A percentile compares a stretch with the other conserved stretches of the same genome.
Evolutionary conservation across 306 rosid genomes (phyloP).

Genomic region (Cucurbita maxima): DNA sequence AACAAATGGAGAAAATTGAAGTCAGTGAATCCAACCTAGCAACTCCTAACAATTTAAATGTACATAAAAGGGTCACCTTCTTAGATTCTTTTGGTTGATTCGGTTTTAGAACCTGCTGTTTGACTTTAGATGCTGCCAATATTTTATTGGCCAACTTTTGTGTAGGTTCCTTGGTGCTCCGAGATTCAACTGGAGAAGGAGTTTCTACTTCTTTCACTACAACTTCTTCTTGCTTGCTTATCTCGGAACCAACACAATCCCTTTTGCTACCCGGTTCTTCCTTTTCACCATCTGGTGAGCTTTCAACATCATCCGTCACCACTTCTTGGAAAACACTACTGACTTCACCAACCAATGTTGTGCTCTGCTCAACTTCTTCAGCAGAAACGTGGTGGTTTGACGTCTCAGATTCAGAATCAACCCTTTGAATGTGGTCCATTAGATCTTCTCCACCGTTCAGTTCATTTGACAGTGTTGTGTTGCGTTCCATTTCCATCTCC

Average conservation of each 20-base stretch:
- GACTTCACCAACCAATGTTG: conserved; percentile 17
- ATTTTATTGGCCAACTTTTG: conserved; percentile 21
- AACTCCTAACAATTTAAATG: background rate
- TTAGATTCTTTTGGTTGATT: conserved; percentile 28
- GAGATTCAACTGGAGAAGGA: conserved; percentile 20
- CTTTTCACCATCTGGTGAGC: conserved; percentile 18
- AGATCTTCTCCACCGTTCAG: conserved; percentile 38
- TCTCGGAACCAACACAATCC: conserved; percentile 16
- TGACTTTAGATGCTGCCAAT: conserved; percentile 27
- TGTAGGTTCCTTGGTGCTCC: conserved; percentile 27
- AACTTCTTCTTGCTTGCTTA: conserved; percentile 25
- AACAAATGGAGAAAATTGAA: conserved; percentile 10
- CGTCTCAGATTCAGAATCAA: conserved; percentile 19
- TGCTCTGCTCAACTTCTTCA: conserved; percentile 17
- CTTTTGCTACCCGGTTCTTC: conserved; percentile 21
- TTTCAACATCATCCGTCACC: conserved; percentile 24
- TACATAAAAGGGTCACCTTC: conserved; percentile 28
- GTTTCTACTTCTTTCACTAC: conserved; percentile 22
- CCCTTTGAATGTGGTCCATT: conserved; percentile 7
- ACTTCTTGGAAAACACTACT: conserved; percentile 11
- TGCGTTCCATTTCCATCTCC: conserved; percentile 37
- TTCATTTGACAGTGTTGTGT: conserved; percentile 24
- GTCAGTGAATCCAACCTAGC: background rate
- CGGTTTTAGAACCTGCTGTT: conserved; percentile 26
- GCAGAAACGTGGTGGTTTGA: conserved; percentile 13